phyloP scores from a whole-genome alignment of 352 stramenopile genomes.

The Pythium phragmitis region DNA sequence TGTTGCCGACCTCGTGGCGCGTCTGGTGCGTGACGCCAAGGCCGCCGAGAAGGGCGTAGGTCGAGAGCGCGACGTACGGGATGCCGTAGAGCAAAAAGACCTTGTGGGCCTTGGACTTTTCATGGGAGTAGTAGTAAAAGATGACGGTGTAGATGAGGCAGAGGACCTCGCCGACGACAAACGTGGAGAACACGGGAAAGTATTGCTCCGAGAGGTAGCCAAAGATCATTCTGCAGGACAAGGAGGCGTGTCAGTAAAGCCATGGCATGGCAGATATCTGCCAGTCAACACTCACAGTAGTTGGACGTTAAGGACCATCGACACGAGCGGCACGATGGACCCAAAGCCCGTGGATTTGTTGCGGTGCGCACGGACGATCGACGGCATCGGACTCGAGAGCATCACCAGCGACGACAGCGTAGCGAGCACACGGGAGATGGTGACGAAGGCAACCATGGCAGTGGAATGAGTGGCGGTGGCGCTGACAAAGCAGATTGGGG shows the following conservation, averaged over 20 bases:
- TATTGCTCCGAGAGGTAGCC: constrained; percentile 44
- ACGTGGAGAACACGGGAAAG: constrained; percentile 50
- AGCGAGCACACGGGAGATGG: constrained; percentile 25
- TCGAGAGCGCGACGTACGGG: constrained; percentile 30
- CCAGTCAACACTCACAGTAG: constrained; percentile 19
- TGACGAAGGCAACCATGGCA: constrained; percentile 12
- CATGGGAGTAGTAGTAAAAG: constrained; percentile 47
- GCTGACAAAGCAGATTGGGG: neutral
- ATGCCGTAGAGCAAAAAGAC: constrained; percentile 27
- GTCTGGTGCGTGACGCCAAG: constrained; percentile 35
- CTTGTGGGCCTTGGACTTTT: constrained; percentile 41
- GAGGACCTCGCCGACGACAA: constrained; percentile 39
- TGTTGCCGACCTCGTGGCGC: constrained; percentile 27
- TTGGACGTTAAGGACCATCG: constrained; percentile 44
- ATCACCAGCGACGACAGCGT: constrained; percentile 35
- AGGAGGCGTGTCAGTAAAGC: neutral
- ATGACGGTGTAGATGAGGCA: constrained; percentile 40
- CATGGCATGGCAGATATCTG: neutral
- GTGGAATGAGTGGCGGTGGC: neutral
- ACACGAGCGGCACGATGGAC: constrained; percentile 27
- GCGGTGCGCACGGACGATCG: constrained; percentile 34
- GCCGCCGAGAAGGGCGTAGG: constrained; percentile 44
- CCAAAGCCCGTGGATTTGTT: constrained; percentile 37
- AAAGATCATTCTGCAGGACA: constrained; percentile 32
- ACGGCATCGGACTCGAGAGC: constrained; percentile 41